Evolutionary conservation across 108 stramenopile genomes (phyloP).

Genomic region (Nitzschia putrida): DNA sequence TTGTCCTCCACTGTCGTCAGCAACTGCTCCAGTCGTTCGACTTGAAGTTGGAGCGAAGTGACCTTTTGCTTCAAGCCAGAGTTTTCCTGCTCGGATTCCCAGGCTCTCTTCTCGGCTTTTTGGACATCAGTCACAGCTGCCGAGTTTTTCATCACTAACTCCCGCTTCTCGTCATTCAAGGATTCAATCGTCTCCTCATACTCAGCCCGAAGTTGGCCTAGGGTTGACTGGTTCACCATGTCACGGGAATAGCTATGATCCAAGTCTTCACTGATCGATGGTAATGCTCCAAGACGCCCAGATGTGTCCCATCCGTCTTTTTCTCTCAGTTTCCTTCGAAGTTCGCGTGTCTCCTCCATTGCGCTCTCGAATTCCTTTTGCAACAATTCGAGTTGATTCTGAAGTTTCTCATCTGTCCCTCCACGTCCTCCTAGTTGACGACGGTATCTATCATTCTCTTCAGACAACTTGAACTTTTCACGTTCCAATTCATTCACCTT

Average conservation of each 20-base stretch:
- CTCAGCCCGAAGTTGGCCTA: conserved; percentile 65
- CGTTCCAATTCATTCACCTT: conserved; percentile 50
- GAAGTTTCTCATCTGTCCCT: conserved; percentile 57
- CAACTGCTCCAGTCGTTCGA: conserved; percentile 48
- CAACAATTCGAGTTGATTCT: conserved; percentile 67
- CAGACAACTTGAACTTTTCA: conserved; percentile 56
- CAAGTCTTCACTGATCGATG: conserved; percentile 22
- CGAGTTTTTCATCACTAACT: conserved; percentile 80
- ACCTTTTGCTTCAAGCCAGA: conserved; percentile 58
- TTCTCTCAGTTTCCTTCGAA: conserved; percentile 49
- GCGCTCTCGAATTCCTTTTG: conserved; percentile 69
- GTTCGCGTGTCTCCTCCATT: conserved; percentile 67
- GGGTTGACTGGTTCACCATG: conserved; percentile 43
- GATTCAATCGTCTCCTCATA: conserved; percentile 73
- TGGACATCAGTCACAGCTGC: conserved; percentile 70
- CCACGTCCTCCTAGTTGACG: conserved; percentile 77
- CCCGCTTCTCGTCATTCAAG: conserved; percentile 78
- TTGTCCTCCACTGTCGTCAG: neutral
- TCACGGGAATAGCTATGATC: conserved; percentile 26
- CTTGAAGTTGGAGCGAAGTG: conserved; percentile 61
- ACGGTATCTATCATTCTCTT: conserved; percentile 84
- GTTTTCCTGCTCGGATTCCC: conserved; percentile 74
- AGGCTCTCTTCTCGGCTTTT: conserved; percentile 72
- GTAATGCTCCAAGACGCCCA: conserved; percentile 1
- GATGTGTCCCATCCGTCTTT: neutral